phyloP scores from a whole-genome alignment of 106 monocot genomes.

The Iris macrosiphon region DNA sequence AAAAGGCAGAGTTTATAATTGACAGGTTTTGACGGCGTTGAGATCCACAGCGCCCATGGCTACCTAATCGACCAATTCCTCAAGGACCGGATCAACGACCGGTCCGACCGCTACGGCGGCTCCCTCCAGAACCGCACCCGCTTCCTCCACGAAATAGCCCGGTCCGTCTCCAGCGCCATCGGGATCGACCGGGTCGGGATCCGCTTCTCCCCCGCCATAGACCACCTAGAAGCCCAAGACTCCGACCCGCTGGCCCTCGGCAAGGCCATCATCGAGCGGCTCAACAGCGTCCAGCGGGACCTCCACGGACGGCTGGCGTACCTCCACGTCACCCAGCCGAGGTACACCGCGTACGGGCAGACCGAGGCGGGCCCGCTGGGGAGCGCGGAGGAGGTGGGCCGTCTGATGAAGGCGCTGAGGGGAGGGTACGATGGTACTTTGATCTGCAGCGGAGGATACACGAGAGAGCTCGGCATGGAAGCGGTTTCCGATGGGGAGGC shows the following conservation, averaged over 20 bases:
- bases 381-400: constrained; percentile 47
- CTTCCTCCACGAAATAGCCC: constrained; percentile 49
- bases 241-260: constrained; percentile 65
- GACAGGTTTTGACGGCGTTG: constrained; percentile 94
- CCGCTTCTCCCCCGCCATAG: constrained; percentile 88
- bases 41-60: constrained; percentile 95
- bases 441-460: constrained; percentile 93
- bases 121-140: constrained; percentile 54
- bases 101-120: constrained; percentile 69
- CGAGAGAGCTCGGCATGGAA: constrained; percentile 64
- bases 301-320: constrained; percentile 51
- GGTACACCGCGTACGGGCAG: constrained; percentile 86
- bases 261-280: constrained; percentile 35
- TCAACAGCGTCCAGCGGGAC: constrained; percentile 52
- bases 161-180: constrained; percentile 40
- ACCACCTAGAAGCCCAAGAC: constrained; percentile 83
- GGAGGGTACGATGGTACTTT: constrained; percentile 65
- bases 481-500: constrained; percentile 66
- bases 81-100: constrained; percentile 96
- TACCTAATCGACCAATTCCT: constrained; percentile 96
- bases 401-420: constrained; percentile 42
- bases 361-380: constrained; percentile 67
- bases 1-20: too few relatives aligned
- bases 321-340: constrained; percentile 91
- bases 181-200: constrained; percentile 60